phyloP scores from a whole-genome alignment of 345 rosid species.

The Atalantia buxifolia region DNA sequence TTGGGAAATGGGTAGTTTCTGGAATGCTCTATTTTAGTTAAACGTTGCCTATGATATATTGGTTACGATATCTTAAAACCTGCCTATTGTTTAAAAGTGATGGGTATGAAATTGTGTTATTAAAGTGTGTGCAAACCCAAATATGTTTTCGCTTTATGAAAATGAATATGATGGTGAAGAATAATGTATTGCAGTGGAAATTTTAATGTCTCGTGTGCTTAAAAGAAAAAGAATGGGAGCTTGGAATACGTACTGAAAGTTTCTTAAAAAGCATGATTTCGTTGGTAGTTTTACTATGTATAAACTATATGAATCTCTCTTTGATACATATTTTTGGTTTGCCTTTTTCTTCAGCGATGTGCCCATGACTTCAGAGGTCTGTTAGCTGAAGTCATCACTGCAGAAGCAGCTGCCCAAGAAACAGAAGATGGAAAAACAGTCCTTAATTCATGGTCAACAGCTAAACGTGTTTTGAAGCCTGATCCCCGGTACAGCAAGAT shows the following conservation, averaged over 20 bases:
- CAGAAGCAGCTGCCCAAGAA: slow-evolving; percentile 62
- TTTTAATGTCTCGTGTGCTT: not conserved
- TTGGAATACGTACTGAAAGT: not conserved
- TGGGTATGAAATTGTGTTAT: not conserved
- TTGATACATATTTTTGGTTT: not conserved
- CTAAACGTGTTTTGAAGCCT: slow-evolving; percentile 67
- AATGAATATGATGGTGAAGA: not conserved
- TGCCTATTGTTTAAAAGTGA: not conserved
- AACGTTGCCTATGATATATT: not conserved
- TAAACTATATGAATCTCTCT: not conserved
- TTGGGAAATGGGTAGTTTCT: not conserved
- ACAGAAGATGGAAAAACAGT: slow-evolving; percentile 73
- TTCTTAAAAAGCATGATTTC: not conserved
- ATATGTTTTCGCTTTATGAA: not conserved
- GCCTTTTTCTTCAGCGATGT: slow-evolving; percentile 48
- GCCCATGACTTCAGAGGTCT: slow-evolving; percentile 63
- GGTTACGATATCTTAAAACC: not conserved
- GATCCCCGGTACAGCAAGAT: slow-evolving; percentile 80
- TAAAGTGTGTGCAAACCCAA: not conserved
- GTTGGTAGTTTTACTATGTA: not conserved
- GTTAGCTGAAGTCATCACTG: slow-evolving; percentile 63
- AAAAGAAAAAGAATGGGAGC: not conserved
- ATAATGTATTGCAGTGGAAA: not conserved
- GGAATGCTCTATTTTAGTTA: not conserved
- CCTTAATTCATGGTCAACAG: slow-evolving; percentile 90